Conservation (phyloP, 345 rosid genomes). For the Syzygium oleosum region DNA sequence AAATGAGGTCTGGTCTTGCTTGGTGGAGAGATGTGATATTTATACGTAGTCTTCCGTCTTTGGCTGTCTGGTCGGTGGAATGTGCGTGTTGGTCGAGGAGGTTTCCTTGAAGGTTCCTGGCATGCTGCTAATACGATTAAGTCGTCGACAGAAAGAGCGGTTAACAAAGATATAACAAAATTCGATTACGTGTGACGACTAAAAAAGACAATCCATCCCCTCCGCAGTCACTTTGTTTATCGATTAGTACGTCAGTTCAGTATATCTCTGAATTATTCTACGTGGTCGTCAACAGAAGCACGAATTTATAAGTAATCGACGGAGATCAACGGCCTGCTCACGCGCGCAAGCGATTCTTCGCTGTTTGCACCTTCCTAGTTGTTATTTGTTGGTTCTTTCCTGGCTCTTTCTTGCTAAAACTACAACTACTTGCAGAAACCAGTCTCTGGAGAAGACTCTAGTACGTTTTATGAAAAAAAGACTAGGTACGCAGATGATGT, state of each 20-base stretch:
- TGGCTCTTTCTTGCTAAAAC: background rate
- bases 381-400: background rate
- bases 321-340: background rate
- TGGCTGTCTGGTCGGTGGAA: background rate
- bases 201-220: background rate
- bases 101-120: background rate
- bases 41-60: background rate
- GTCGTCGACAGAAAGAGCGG: background rate
- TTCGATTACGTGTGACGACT: background rate
- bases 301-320: background rate
- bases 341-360: background rate
- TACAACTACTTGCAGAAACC: background rate
- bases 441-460: accelerated
- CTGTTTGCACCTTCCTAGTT: background rate
- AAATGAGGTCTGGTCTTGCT: background rate
- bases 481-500: background rate
- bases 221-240: background rate
- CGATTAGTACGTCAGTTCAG: background rate
- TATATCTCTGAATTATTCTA: background rate
- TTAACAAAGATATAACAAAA: background rate
- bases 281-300: background rate
- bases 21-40: background rate
- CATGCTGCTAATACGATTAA: background rate
- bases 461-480: background rate
- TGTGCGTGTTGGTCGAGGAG: background rate